Base-by-base conservation (phyloP, 352 stramenopile species). In the Pelagophyceae sp. region DNA sequence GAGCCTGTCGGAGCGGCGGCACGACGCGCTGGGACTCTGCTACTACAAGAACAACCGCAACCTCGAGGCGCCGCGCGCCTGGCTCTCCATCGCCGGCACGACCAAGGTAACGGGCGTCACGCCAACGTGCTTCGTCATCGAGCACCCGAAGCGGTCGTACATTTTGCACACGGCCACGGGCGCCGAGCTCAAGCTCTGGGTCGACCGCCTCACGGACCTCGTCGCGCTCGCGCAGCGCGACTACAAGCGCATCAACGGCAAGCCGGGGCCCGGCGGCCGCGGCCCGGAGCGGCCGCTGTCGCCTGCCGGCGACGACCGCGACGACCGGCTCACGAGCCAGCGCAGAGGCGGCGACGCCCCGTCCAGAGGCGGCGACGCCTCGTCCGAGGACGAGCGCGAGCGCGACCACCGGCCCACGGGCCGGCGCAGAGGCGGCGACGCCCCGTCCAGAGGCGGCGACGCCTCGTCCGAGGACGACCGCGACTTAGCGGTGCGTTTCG, bases 121-220 rank as follows among this genome's bases (percentile, higher is more conserved):
- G 6, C 61, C 61, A n/a, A 71, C 61, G 29, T 71, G 61, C 61
- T 71, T 71, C 61, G 61, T 71, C 61, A n/a, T 71, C 61, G 61
- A 71, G 31, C 61, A 71, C 61, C 61, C 61, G 61, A 45, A 37
- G 61, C 61, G 61, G 61, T 29, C 3, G n/a, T 71, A 71, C 61
- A 40, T 71, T 31, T 25, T 71, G 5, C 29, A 40, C 61, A 40
- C 61, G 31, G 2, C 33, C 3, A 71, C 29, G 2, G 1, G 11
- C 3, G 33, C 17, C 3, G 61, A 71, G 6, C 61, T 37, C 61
- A 17, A 40, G 29, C 29, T 11, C 61, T 71, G 61, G 61, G 33
- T 71, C 33, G 2, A 37, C 2, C 6, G 61, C 61, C 33, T 71
- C 3, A 19, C 2, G 31, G 25, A 38, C 61, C 6, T 71, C 2